These are phyloP conservation scores for Salvia rosmarinus DNA, from an alignment of 257 asterid species.

Conservation along the genomic window DNA sequence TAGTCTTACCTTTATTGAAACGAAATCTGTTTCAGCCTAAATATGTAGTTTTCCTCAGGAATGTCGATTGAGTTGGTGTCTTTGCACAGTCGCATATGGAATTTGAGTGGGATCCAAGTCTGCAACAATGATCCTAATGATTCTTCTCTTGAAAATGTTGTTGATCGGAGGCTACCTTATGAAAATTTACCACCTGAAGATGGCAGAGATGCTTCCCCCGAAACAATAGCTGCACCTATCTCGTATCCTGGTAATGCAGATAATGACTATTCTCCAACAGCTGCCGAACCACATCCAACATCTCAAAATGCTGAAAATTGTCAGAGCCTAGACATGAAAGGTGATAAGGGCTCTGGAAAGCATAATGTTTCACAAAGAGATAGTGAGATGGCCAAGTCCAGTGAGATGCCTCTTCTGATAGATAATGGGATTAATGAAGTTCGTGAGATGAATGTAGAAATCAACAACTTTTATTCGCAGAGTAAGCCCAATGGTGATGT, in stretches of 20 bases:
- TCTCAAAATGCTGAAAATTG: slow-evolving; percentile 47
- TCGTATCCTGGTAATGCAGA: slow-evolving; percentile 40
- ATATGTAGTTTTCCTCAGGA: slow-evolving; percentile 50
- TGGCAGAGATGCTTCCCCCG: slow-evolving; percentile 34
- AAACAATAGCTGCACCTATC: slow-evolving; percentile 35
- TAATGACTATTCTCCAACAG: slow-evolving; percentile 36
- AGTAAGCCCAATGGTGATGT: slow-evolving; percentile 33
- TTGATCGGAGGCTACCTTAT: slow-evolving; percentile 40
- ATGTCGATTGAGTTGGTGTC: slow-evolving; percentile 60
- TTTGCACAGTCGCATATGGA: slow-evolving; percentile 57
- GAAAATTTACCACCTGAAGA: slow-evolving; percentile 28
- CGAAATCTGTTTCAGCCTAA: slow-evolving; percentile 13
- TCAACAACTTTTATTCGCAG: slow-evolving; percentile 29
- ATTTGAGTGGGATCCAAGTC: slow-evolving; percentile 60
- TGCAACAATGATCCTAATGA: slow-evolving; percentile 43
- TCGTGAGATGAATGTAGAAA: slow-evolving; percentile 25
- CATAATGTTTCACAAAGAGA: slow-evolving; percentile 37
- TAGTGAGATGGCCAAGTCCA: slow-evolving; percentile 35
- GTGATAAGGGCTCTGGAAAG: slow-evolving; percentile 30
- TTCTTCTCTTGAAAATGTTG: slow-evolving; percentile 39
- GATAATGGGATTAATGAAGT: slow-evolving; percentile 35
- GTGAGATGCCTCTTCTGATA: slow-evolving; percentile 36
- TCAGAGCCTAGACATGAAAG: slow-evolving; percentile 28
- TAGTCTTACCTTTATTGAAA: background rate
- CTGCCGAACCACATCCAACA: slow-evolving; percentile 38